Evolutionary conservation across 1,139 yeast genomes (phyloP), one percentile per base, ranked within the genome.

Genomic region (Magnusiomyces clavatus): DNA sequence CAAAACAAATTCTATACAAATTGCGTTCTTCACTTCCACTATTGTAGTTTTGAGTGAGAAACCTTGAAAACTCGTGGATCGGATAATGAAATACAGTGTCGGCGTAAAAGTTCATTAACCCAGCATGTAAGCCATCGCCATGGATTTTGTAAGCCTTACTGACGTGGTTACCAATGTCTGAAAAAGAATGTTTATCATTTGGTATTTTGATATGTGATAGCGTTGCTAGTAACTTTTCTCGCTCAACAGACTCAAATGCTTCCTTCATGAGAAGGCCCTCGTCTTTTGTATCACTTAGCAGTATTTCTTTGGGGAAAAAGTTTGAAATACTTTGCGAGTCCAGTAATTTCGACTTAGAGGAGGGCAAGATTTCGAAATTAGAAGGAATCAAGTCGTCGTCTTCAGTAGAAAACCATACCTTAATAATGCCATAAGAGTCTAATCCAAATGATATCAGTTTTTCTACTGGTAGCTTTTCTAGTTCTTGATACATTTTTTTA

Each of bases 241-340:
- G 34, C 31, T 49, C 48, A 19, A 41, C 31, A 10, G 31, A 17
- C 6, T 31, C 40, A 12, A 41, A 36, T 2, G 36, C 35, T 14
- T 46, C 52, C 6, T 38, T 34, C n/a, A 51, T 51, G 2, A 53
- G 45, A 36, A 49, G 14, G 6, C 51, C 51, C 20, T 53, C 56
- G 20, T 53, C 51, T 6, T 35, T 38, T 13, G 56, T 53, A 49
- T 59, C 61, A 16, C 58, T 56, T 8, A 56, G 36, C 35, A 59
- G 34, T 2, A 55, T 43, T 10, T 56, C 48, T 4, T 51, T 54
- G 13, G 57, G 43, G 51, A 54, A 49, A 1, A 49, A 29, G 2
- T 48, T 14, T 38, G 47, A 16, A 38, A 46, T 46, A 11, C 42
- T 29, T 20, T 48, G 37, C 13, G 55, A 49, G 13, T 36, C 41